phyloP scores from a whole-genome alignment of 163 green algal species.

The Smithsoniella earleae region DNA sequence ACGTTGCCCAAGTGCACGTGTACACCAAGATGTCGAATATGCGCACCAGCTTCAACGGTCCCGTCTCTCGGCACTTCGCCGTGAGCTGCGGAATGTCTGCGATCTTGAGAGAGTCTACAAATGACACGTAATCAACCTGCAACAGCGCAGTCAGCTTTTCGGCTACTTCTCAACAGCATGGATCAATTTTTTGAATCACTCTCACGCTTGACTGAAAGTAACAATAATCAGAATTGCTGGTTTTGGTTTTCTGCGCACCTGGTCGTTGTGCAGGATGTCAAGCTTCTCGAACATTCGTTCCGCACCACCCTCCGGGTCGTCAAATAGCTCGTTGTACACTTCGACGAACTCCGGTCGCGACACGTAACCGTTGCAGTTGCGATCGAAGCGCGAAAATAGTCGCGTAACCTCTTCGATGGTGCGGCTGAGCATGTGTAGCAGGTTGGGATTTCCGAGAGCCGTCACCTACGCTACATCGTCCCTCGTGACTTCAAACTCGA shows the following conservation, averaged over 20 bases:
- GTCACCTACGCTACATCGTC: slow-evolving; percentile 71
- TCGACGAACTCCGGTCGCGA: slow-evolving; percentile 8
- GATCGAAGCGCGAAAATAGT: slow-evolving; percentile 65
- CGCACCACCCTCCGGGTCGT: slow-evolving; percentile 34
- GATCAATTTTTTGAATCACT: too few species aligned
- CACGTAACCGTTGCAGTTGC: slow-evolving; percentile 44
- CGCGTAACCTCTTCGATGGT: slow-evolving; percentile 49
- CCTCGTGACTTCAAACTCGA: too few species aligned
- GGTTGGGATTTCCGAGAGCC: slow-evolving; percentile 67
- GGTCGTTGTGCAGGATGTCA: slow-evolving; percentile 40
- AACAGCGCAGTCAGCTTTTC: too few species aligned
- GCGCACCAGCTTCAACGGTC: slow-evolving; percentile 39
- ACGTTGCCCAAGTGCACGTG: too few species aligned
- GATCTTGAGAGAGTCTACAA: slow-evolving; percentile 32
- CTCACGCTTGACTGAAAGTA: too few species aligned
- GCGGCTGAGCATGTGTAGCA: slow-evolving; percentile 66
- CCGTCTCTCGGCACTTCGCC: slow-evolving; percentile 41
- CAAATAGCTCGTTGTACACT: slow-evolving; percentile 45
- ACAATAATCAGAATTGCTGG: too few species aligned
- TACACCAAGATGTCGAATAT: too few species aligned
- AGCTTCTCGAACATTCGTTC: slow-evolving; percentile 30
- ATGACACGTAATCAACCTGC: slow-evolving; percentile 23
- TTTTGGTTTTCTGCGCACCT: too few species aligned
- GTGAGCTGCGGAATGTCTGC: slow-evolving; percentile 42
- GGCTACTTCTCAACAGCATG: too few species aligned